phyloP scores from a whole-genome alignment of 2,329 filamentous ascomycete species.

The Truncatella angustata region DNA sequence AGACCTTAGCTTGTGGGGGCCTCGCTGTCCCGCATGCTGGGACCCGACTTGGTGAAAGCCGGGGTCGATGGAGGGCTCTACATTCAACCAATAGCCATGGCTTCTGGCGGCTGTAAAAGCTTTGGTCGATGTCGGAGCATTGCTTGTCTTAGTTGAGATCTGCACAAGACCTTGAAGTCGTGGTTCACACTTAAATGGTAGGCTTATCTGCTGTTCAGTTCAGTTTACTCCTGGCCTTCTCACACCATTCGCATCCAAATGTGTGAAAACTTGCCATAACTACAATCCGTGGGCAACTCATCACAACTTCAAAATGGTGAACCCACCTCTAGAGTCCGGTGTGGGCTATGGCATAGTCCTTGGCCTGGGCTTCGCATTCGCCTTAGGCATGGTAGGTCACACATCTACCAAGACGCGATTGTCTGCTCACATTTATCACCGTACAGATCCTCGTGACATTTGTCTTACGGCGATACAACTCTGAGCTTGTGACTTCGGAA shows the following conservation, averaged over 20 bases:
- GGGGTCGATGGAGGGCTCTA: background rate
- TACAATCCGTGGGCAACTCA: background rate
- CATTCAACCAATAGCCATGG: background rate
- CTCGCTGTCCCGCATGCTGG: conserved; percentile 10
- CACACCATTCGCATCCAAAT: background rate
- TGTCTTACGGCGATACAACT: conserved; percentile 37
- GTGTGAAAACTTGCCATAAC: background rate
- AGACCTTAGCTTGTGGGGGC: conserved; percentile 18
- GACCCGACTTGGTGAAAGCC: conserved; percentile 14
- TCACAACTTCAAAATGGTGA: conserved; percentile 20
- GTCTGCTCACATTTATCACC: conserved; percentile 39
- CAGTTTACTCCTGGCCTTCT: background rate
- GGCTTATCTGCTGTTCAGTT: background rate
- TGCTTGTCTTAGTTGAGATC: background rate
- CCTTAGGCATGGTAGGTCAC: conserved; percentile 60
- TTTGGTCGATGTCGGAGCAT: conserved; percentile 12
- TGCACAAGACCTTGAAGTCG: background rate
- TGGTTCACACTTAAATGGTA: background rate
- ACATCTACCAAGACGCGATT: conserved; percentile 59
- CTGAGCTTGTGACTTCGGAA: conserved; percentile 82
- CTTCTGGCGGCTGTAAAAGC: background rate
- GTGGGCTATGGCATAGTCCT: conserved; percentile 78
- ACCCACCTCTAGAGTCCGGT: conserved; percentile 50
- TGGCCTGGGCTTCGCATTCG: conserved; percentile 71
- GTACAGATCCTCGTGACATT: conserved; percentile 27